These are phyloP conservation scores for Apocynum venetum DNA, from an alignment of 257 asterid genomes.

Conservation along the genomic window DNA sequence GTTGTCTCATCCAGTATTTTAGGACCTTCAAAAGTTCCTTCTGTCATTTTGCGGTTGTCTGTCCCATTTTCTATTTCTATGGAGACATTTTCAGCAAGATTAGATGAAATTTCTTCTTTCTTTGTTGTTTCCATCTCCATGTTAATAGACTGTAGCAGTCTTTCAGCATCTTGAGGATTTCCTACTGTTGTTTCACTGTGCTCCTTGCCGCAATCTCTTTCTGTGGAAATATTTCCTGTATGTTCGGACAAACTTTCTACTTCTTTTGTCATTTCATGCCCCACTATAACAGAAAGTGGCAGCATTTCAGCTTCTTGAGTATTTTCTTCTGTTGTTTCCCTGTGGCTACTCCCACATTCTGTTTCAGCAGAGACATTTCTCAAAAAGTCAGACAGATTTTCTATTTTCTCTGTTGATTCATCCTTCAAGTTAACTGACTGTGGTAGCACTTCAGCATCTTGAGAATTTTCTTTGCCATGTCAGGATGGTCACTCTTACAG, in stretches of 20 bases:
- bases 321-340: neutral
- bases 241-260: neutral
- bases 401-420: neutral
- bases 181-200: conserved; percentile 9
- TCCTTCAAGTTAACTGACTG: neutral
- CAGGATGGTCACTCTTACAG: neutral
- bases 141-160: neutral
- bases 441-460: neutral
- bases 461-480: neutral
- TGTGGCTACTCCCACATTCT: neutral
- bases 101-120: conserved; percentile 1
- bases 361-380: neutral
- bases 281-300: neutral
- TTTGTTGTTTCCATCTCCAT: neutral
- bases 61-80: neutral
- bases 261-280: neutral
- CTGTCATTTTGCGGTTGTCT: neutral
- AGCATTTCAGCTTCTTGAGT: neutral
- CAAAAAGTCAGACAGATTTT: neutral
- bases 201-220: neutral
- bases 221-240: neutral
- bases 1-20: conserved; percentile 1
- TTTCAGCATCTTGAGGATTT: conserved; percentile 1
- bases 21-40: neutral
- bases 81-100: neutral